Evolutionary conservation across 768 basidiomycete genomes (phyloP), one percentile per base, ranked within the genome.

Genomic region (Pulveroboletus frians): DNA sequence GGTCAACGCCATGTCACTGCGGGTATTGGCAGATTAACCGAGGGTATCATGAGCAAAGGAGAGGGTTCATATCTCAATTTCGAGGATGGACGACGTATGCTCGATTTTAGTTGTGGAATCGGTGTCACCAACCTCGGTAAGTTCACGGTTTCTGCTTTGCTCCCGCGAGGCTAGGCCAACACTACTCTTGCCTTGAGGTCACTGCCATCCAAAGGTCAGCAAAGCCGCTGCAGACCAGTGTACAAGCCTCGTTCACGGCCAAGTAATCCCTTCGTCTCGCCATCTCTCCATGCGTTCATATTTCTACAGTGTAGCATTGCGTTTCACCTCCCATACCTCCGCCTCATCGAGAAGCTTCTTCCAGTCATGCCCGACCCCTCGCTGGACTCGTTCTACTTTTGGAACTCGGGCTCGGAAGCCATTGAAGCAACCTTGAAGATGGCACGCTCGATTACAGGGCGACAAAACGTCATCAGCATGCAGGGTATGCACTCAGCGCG

Each of bases 341-440:
- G 82, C 43, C 86, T 97, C 58, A 86, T 97, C 61, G 80, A 95
- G 66, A 79, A 78, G 47, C 77, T 97, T 7, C 70, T 95, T 11
- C 89, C 92, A 0, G 71, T 87, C 50, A 93, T 98, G 92, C 94
- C 94, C 2, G 72, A 94, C 69, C 77, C 83, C 0, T 93, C 92
- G 1, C 76, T 98, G 29, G 88, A 95, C 66, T 90, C 90, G 21
- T 97, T 97, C 77, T 96, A 93, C 79, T 91, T 96, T 70, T 91
- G 88, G 88, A 97, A 91, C 73, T 94, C 92, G 2, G 95, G 95
- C 3, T 85, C 91, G 1, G 95, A 98, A 68, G 95, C 93, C 1
- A 78, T 92, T 38, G 94, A 96, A 69, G 90, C 83, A 1, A 77
- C 92, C 3, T 69, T 98, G 54, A 97, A 96, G 71, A 83, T 97